Evolutionary conservation across 2,329 filamentous ascomycete species (phyloP).

Genomic region (Onygena corvina): DNA sequence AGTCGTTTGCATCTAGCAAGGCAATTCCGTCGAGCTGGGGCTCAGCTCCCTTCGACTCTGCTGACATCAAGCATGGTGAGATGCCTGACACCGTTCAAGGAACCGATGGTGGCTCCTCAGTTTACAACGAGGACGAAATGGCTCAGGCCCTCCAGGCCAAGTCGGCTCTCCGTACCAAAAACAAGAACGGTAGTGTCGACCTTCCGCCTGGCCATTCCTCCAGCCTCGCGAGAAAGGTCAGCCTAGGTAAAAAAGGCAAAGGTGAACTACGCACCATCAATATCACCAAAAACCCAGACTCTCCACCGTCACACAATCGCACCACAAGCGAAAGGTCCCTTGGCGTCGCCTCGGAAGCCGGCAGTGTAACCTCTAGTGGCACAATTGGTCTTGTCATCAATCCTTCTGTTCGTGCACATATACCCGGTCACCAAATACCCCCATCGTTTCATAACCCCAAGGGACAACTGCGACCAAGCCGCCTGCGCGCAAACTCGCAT

Average conservation of each 20-base stretch:
- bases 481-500: conserved; percentile 1
- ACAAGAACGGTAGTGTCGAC: background rate
- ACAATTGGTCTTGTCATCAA: conserved; percentile 1
- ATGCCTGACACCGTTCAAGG: background rate
- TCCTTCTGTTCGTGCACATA: background rate
- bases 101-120: conserved; percentile 12
- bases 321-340: background rate
- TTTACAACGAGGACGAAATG: conserved; percentile 17
- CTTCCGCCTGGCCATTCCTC: background rate
- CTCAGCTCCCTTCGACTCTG: conserved; percentile 37
- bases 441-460: conserved; percentile 1
- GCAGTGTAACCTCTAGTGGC: background rate
- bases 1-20: conserved; percentile 58
- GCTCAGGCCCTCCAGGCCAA: conserved; percentile 13
- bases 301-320: conserved; percentile 2
- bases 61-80: conserved; percentile 28
- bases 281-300: conserved; percentile 7
- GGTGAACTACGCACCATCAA: conserved; percentile 25
- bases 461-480: background rate
- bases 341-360: background rate
- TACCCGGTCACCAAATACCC: background rate
- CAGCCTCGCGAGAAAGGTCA: conserved; percentile 23
- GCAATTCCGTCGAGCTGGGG: conserved; percentile 60
- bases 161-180: conserved; percentile 12
- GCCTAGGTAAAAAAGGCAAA: conserved; percentile 23